phyloP scores from a whole-genome alignment of 192 early-diverging fungal species.

The Umbelopsis sp. region DNA sequence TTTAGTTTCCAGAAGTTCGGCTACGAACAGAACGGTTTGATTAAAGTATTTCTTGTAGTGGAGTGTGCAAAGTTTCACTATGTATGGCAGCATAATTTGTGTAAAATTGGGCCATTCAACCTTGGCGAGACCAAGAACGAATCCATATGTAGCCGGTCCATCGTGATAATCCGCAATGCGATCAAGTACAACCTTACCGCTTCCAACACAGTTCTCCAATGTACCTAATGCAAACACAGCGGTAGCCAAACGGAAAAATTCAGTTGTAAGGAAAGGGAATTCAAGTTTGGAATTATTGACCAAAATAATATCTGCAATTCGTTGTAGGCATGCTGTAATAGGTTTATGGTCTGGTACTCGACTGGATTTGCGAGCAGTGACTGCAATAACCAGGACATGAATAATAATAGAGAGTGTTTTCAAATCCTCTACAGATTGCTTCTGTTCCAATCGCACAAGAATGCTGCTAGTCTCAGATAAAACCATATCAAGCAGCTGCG shows the following conservation, averaged over 20 bases:
- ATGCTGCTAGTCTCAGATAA: slow-evolving; percentile 23
- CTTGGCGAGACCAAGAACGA: slow-evolving; percentile 65
- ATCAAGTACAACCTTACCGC: slow-evolving; percentile 35
- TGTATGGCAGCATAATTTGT: slow-evolving; percentile 72
- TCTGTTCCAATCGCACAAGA: slow-evolving; percentile 30
- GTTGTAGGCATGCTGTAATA: slow-evolving; percentile 40
- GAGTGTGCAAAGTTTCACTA: slow-evolving; percentile 44
- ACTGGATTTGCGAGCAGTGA: slow-evolving; percentile 54
- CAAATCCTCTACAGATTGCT: slow-evolving; percentile 30
- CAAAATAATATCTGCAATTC: slow-evolving; percentile 40
- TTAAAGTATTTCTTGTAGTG: slow-evolving; percentile 37
- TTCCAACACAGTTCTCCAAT: slow-evolving; percentile 34
- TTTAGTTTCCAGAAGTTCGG: slow-evolving; percentile 45
- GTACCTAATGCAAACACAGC: slow-evolving; percentile 30
- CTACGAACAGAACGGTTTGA: slow-evolving; percentile 50
- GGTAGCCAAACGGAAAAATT: slow-evolving; percentile 30
- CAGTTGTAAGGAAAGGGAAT: slow-evolving; percentile 26
- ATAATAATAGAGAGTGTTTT: slow-evolving; percentile 41
- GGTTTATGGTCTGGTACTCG: slow-evolving; percentile 55
- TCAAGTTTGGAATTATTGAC: slow-evolving; percentile 19
- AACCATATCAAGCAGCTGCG: slow-evolving; percentile 45
- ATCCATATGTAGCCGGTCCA: slow-evolving; percentile 59
- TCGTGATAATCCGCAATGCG: slow-evolving; percentile 43
- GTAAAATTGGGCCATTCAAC: slow-evolving; percentile 72
- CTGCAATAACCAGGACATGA: slow-evolving; percentile 45